Evolutionary conservation across 495 filamentous ascomycete genomes (phyloP), one percentile per base, ranked within the genome.

Genomic region (Lepraria neglecta): DNA sequence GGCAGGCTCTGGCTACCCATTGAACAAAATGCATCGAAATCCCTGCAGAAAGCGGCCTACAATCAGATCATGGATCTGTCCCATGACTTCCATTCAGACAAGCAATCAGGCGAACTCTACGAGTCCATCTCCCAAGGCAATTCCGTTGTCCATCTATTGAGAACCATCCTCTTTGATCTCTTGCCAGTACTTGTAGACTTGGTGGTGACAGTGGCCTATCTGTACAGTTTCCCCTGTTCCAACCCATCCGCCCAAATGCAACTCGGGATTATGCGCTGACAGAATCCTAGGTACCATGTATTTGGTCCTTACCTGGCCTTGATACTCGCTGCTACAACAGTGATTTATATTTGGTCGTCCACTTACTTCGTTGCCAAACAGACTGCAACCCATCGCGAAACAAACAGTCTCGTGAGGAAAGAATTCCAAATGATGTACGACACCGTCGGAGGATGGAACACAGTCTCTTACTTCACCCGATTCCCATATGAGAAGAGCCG

Each of bases 221-320:
- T 92, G 30, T 89, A 81, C 56, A 44, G 14, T 35, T 11, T 38
- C 31, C 10, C n/a, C 35, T 38, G 35, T 38, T 7, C 35, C 7
- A 38, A 38, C 0, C 35, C 35, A 38, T 10, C 12, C 6, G 12
- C 35, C 12, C 35, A 12, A 12, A 7, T 38, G 24, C 7, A 11
- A 38, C 35, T 38, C 35, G 54, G 10, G 5, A 14, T 17, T 17
- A 0, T 1, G 1, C 9, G 27, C 54, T 57, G 9, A 57, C 35
- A 28, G 14, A 14, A 9, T 35, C 27, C 9, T 15, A 57, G 54
- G 38, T 31, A 44, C 24, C 72, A 77, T 50, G 80, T 83, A 6
- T 90, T 91, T 65, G 87, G 87, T 56, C 75, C 83, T 4, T 91
- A 90, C 69, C 87, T 91, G 77, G 83, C 85, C 7, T 79, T 90